phyloP scores from a whole-genome alignment of 2,329 filamentous ascomycete species.

The Shiraia bambusicola region DNA sequence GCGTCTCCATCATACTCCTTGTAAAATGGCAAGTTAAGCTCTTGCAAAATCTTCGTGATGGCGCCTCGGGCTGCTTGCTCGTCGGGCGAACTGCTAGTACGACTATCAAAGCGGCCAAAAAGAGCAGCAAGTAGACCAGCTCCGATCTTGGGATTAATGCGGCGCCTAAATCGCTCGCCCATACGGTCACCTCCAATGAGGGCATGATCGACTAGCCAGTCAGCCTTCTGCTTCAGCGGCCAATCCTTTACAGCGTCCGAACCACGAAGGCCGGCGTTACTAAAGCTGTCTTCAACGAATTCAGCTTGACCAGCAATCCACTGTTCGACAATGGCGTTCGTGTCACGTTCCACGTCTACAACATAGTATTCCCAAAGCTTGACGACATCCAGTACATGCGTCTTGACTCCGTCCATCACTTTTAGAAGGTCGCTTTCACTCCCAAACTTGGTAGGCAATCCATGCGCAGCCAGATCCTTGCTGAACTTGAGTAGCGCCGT shows the following conservation, averaged over 20 bases:
- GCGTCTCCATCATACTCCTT: conserved; percentile 86
- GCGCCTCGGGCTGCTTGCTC: conserved; percentile 56
- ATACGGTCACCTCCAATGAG: conserved; percentile 71
- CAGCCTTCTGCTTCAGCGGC: conserved; percentile 60
- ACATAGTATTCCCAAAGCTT: conserved; percentile 94
- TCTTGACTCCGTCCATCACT: conserved; percentile 83
- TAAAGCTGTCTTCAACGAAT: conserved; percentile 56
- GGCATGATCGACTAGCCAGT: conserved; percentile 68
- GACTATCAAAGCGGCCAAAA: conserved; percentile 67
- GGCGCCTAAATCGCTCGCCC: conserved; percentile 75
- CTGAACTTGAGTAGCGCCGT: conserved; percentile 68
- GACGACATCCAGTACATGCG: conserved; percentile 72
- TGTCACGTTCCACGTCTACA: conserved; percentile 73
- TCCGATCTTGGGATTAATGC: conserved; percentile 67
- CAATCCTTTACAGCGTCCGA: conserved; percentile 57
- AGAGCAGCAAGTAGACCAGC: conserved; percentile 69
- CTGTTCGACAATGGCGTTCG: conserved; percentile 66
- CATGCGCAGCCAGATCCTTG: conserved; percentile 63
- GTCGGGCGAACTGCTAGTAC: conserved; percentile 52
- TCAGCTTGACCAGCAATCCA: conserved; percentile 67
- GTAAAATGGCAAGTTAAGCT: conserved; percentile 85
- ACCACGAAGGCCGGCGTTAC: conserved; percentile 50
- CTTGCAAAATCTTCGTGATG: conserved; percentile 67
- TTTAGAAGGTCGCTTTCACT: conserved; percentile 70
- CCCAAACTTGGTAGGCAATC: conserved; percentile 73